Conservation (phyloP, 768 basidiomycete species). For the Chalciporus pseudorubinellus region DNA sequence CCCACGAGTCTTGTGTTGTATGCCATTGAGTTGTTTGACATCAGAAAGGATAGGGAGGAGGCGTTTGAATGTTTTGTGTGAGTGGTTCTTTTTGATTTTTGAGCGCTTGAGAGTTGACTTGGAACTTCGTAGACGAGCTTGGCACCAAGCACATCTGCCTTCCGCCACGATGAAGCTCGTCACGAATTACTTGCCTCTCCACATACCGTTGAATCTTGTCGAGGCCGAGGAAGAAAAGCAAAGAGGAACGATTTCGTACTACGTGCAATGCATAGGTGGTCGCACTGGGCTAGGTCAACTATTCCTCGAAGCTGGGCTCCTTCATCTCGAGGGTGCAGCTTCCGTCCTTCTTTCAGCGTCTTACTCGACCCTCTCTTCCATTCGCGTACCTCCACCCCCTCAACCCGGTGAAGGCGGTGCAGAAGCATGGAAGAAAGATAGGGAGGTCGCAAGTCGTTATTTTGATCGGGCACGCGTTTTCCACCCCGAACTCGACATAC, state of each 20-base stretch:
- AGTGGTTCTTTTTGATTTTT: constrained; percentile 28
- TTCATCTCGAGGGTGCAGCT: constrained; percentile 80
- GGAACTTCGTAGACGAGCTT: constrained; percentile 58
- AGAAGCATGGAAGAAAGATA: constrained; percentile 73
- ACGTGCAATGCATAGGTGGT: constrained; percentile 66
- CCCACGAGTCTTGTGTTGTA: constrained; percentile 75
- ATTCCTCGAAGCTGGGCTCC: constrained; percentile 74
- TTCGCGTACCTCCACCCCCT: constrained; percentile 59
- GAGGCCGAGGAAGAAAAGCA: constrained; percentile 37
- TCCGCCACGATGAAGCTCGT: constrained; percentile 77
- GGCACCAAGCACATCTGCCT: constrained; percentile 74
- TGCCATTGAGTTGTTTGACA: constrained; percentile 70
- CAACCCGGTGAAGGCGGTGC: constrained; percentile 56
- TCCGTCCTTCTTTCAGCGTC: constrained; percentile 68
- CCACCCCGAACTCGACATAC: constrained; percentile 65
- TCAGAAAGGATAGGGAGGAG: constrained; percentile 69
- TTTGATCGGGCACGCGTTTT: constrained; percentile 68
- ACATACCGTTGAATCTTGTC: constrained; percentile 39
- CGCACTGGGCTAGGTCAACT: constrained; percentile 65
- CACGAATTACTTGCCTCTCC: constrained; percentile 66
- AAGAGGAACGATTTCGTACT: constrained; percentile 58
- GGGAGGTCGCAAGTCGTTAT: constrained; percentile 65
- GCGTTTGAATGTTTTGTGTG: constrained; percentile 83
- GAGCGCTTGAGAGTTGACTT: constrained; percentile 1
- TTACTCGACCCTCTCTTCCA: constrained; percentile 73